Conservation (phyloP, 2,329 filamentous ascomycete genomes). For the Aureobasidium leucospermi region DNA sequence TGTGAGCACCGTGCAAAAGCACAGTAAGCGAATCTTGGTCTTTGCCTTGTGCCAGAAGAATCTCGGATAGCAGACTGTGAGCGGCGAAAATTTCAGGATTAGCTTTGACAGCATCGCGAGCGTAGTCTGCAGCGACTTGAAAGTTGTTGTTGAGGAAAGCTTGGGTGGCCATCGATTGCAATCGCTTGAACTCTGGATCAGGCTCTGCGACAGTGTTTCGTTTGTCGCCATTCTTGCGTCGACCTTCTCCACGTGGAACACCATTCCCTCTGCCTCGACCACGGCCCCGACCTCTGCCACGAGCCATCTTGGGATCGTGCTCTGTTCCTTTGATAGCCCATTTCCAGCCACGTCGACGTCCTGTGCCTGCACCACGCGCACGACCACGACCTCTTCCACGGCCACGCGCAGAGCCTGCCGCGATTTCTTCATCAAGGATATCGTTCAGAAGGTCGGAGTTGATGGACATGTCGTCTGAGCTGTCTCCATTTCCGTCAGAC, state of each 20-base stretch:
- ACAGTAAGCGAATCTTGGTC: constrained; percentile 50
- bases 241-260: constrained; percentile 16
- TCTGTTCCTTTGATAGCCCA: constrained; percentile 28
- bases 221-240: constrained; percentile 39
- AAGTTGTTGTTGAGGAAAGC: constrained; percentile 59
- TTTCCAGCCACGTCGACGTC: constrained; percentile 24
- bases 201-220: constrained; percentile 46
- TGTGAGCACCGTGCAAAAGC: constrained; percentile 52
- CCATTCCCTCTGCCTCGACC: constrained; percentile 12
- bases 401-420: not conserved
- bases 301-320: constrained; percentile 20
- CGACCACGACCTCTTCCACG: constrained; percentile 18
- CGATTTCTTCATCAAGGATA: constrained; percentile 10
- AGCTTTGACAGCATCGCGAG: constrained; percentile 43
- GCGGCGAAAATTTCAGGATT: constrained; percentile 58
- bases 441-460: constrained; percentile 15
- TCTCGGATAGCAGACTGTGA: constrained; percentile 54
- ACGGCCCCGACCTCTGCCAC: constrained; percentile 10
- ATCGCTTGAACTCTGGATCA: constrained; percentile 61
- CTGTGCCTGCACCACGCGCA: constrained; percentile 15
- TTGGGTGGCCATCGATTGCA: constrained; percentile 59
- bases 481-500: constrained; percentile 23
- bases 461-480: constrained; percentile 13
- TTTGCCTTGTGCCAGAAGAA: constrained; percentile 49
- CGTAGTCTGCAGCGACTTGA: constrained; percentile 48